These are phyloP conservation scores for Cladosporium sp. DNA, from an alignment of 2,329 filamentous ascomycete species.

Conservation along the genomic window DNA sequence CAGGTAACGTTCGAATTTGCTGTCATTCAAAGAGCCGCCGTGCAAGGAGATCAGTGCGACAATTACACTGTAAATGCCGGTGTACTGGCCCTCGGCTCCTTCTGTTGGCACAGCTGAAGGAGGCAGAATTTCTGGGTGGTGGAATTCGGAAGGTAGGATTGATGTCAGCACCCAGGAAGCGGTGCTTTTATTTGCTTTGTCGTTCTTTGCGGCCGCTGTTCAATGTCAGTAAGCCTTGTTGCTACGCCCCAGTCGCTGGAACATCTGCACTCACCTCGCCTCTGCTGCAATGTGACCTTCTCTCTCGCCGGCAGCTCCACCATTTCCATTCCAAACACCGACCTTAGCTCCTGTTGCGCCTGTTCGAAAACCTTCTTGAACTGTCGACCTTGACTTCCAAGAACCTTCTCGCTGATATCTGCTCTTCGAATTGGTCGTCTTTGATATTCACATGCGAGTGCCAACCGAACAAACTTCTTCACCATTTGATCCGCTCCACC, in stretches of 20 bases:
- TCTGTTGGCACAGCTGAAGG: conserved; percentile 63
- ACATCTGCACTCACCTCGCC: conserved; percentile 58
- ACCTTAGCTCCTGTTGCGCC: conserved; percentile 67
- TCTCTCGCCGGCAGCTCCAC: conserved; percentile 75
- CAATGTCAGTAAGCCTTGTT: conserved; percentile 4
- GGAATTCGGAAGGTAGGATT: conserved; percentile 64
- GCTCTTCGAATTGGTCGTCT: conserved; percentile 53
- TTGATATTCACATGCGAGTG: conserved; percentile 56
- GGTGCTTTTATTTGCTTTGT: conserved; percentile 36
- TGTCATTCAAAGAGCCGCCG: conserved; percentile 68
- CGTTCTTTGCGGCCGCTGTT: conserved; percentile 50
- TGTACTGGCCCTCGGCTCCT: conserved; percentile 71
- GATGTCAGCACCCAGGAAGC: conserved; percentile 70
- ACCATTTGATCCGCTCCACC: conserved; percentile 43
- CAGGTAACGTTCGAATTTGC: conserved; percentile 72
- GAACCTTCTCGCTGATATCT: conserved; percentile 61
- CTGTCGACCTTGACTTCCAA: conserved; percentile 62
- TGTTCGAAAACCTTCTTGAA: conserved; percentile 74
- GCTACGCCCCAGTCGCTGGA: background rate
- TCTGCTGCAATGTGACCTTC: conserved; percentile 73
- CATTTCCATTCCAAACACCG: conserved; percentile 88
- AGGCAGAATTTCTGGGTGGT: conserved; percentile 58
- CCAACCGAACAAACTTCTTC: conserved; percentile 59
- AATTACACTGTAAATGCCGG: conserved; percentile 73
- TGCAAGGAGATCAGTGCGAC: conserved; percentile 70